Evolutionary conservation across 2,329 filamentous ascomycete species (phyloP), one percentile per base, ranked within the genome.

Genomic region (Trichophyton simii): DNA sequence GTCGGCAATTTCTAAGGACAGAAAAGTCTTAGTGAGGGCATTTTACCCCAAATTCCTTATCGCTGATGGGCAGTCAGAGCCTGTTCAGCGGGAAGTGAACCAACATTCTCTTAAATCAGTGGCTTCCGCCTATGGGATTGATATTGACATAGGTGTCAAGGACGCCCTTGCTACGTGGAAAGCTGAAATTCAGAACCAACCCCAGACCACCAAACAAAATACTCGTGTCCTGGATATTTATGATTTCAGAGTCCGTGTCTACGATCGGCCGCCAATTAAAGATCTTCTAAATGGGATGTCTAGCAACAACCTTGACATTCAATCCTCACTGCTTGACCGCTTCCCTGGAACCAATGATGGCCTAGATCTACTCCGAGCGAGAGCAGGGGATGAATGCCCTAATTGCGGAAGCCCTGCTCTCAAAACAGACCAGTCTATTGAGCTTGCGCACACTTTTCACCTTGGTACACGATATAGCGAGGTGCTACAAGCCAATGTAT

Each of bases 401-500:
- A 78, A 80, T 44, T 99, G 94, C 71, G 69, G 75, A 0, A 68
- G 78, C 0, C 87, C 87, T 0, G 77, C 72, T 1, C 77, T 97
- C 22, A 79, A 78, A 50, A 78, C 88, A 2, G 81, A 87, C 62
- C 86, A 82, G 64, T 89, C 91, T 6, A 86, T 97, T 58, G 94
- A 99, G 74, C 80, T 97, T 15, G 94, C 90, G 0, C 94, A 99
- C 73, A 97, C 94, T 0, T 99, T 99, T 75, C 86, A 95, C 72
- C 84, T 99, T 1, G 91, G 92, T 9, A 91, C 89, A 1, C 84
- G 91, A 34, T 99, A 99, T 76, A 91, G 88, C 25, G 79, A 83
- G 20, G 87, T 90, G 0, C 79, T 99, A 0, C 77, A 81, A 6
- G 87, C 89, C 0, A 79, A 75, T 0, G 81, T 94, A 1, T 76